Conservation (phyloP, 2,329 filamentous ascomycete genomes). For the Fusarium gaditjirri region DNA sequence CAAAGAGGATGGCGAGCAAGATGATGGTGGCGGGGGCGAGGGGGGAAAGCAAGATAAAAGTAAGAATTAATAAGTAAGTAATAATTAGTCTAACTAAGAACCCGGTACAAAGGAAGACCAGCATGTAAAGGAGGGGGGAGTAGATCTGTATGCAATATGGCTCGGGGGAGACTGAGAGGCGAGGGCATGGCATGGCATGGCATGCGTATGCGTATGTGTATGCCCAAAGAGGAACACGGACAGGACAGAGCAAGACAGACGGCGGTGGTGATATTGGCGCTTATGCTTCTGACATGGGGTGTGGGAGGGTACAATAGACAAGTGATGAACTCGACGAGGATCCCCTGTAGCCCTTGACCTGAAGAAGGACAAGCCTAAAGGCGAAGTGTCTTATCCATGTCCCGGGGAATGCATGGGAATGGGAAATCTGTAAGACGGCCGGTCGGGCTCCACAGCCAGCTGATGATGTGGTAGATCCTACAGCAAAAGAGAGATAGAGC, state of each 20-base stretch:
- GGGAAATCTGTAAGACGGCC: conserved; percentile 4
- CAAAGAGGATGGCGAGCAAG: conserved; percentile 20
- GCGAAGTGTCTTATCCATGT: conserved; percentile 1
- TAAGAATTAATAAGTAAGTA: background rate
- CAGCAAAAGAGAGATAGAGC: background rate
- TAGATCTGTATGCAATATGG: conserved; percentile 8
- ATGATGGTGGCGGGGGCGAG: conserved; percentile 22
- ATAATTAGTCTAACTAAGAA: conserved; percentile 13
- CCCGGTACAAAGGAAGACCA: conserved; percentile 26
- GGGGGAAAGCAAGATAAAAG: conserved; percentile 35
- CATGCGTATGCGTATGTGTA: background rate
- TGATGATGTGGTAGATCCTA: background rate
- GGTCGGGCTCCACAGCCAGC: background rate
- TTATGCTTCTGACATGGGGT: conserved; percentile 18
- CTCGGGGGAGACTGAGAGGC: background rate
- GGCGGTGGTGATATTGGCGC: conserved; percentile 12
- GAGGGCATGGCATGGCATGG: background rate
- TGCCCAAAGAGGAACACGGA: conserved; percentile 20
- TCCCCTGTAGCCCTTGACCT: conserved; percentile 24
- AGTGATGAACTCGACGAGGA: conserved; percentile 34
- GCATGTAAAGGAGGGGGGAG: conserved; percentile 5
- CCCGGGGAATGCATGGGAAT: conserved; percentile 5
- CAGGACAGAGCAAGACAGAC: background rate
- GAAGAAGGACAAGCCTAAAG: background rate
- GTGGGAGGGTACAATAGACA: conserved; percentile 11